Evolutionary conservation across 1,284 basidiomycete genomes (phyloP), one percentile per base, ranked within the genome.

Genomic region (Mycosarcoma maydis): DNA sequence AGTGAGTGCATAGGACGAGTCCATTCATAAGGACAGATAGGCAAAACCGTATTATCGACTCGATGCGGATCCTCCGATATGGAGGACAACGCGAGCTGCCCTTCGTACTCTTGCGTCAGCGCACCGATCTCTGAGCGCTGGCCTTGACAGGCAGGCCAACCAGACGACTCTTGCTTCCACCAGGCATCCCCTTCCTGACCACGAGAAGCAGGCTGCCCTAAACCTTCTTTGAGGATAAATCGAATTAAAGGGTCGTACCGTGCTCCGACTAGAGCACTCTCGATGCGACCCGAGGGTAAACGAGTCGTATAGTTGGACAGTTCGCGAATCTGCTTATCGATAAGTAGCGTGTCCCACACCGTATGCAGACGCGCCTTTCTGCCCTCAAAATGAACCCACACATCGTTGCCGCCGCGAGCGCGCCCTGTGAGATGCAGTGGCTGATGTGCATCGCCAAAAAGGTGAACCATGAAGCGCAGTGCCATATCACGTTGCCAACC

Each of bases 161-260:
- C 40, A 2, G 52, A 20, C 27, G 47, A 41, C 14, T 72, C 68
- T 17, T 59, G 22, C 17, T 19, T 37, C 72, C 74, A 77, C 76
- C 76, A 77, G 4, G 42, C 58, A 8, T 23, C 34, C 14, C 37
- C 34, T 0, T 11, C 24, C 19, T 52, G 27, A 1, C 51, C 55
- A 5, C 32, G 38, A 3, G n/a, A 4, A 39, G 64, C 36, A 41
- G 61, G 62, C 48, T 43, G 59, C 29, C 74, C 82, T 41, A 83
- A 82, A 27, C 92, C 93, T 77, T 96, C 92, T 85, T 87, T 88
- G 77, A 94, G 87, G 67, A 95, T 88, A 65, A 89, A 91, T 24
- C 93, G 89, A 53, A 95, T 86, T 82, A 91, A 94, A 0, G 92
- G 87, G 83, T 95, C 92, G 80, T 94, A 95, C 75, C 91, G 91